Evolutionary conservation across 176 grass and related monocot genomes (phyloP).

Genomic region (Ampelocalamus luodianensis): DNA sequence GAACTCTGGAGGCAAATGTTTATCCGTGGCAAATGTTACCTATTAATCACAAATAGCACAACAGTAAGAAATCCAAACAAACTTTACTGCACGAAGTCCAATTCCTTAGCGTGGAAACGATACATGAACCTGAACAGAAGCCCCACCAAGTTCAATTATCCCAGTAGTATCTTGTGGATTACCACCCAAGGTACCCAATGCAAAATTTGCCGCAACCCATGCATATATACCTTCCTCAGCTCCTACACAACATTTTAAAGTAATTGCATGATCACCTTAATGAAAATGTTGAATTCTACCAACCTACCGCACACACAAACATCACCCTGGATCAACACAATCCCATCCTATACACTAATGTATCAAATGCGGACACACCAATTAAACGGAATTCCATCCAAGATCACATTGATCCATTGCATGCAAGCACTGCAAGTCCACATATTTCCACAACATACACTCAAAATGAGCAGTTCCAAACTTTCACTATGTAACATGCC

Average conservation of each 20-base stretch:
- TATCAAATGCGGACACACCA: conserved; percentile 25
- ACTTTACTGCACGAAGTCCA: background rate
- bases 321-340: background rate
- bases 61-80: conserved; percentile 13
- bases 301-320: background rate
- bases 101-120: conserved; percentile 32
- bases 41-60: conserved; percentile 33
- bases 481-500: conserved; percentile 42
- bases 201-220: conserved; percentile 92
- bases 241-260: conserved; percentile 56
- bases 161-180: conserved; percentile 66
- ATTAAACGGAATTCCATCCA: conserved; percentile 12
- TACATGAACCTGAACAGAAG: conserved; percentile 74
- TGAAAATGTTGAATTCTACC: background rate
- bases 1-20: conserved; percentile 62
- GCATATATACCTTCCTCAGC: conserved; percentile 89
- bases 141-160: conserved; percentile 93
- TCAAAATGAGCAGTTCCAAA: background rate
- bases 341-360: background rate
- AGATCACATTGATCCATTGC: background rate
- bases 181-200: conserved; percentile 61
- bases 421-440: conserved; percentile 2
- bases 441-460: background rate
- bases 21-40: conserved; percentile 72
- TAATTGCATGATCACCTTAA: conserved; percentile 30